Evolutionary conservation across 2,329 filamentous ascomycete genomes (phyloP).

Genomic region (Penicillium expansum): DNA sequence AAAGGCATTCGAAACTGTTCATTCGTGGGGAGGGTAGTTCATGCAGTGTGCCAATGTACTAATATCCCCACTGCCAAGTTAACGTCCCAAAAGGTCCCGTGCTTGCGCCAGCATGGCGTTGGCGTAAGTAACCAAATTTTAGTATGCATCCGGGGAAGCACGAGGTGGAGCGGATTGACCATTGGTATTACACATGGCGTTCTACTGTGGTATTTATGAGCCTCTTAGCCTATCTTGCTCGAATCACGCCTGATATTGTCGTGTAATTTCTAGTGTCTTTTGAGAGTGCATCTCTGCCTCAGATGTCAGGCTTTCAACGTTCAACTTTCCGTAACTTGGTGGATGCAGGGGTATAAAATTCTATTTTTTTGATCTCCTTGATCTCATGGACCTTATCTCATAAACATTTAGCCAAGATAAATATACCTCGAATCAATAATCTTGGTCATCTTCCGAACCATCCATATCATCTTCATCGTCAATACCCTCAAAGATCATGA

Average conservation of each 20-base stretch:
- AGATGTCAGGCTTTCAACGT: neutral
- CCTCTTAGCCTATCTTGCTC: neutral
- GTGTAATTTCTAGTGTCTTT: neutral
- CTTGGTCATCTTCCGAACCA: slow-evolving; percentile 28
- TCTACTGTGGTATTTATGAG: neutral
- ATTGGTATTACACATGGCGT: neutral
- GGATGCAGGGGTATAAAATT: slow-evolving; percentile 12
- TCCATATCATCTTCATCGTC: slow-evolving; percentile 36
- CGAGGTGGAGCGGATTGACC: neutral
- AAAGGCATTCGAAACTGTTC: neutral
- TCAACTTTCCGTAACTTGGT: neutral
- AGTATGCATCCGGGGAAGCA: slow-evolving; percentile 4
- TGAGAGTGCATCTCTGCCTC: neutral
- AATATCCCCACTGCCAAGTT: slow-evolving; percentile 1
- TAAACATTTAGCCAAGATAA: slow-evolving; percentile 1
- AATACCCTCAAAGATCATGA: slow-evolving; percentile 54
- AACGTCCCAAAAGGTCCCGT: neutral
- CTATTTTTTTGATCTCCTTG: slow-evolving; percentile 2
- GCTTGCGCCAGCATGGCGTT: neutral
- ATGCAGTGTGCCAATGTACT: neutral
- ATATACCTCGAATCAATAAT: slow-evolving; percentile 15
- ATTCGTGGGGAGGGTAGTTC: slow-evolving; percentile 3
- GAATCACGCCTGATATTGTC: neutral
- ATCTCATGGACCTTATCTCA: slow-evolving; percentile 8
- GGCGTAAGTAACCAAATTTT: neutral